phyloP scores from a whole-genome alignment of 441 rosid genomes.

The Pelargonium australe region DNA sequence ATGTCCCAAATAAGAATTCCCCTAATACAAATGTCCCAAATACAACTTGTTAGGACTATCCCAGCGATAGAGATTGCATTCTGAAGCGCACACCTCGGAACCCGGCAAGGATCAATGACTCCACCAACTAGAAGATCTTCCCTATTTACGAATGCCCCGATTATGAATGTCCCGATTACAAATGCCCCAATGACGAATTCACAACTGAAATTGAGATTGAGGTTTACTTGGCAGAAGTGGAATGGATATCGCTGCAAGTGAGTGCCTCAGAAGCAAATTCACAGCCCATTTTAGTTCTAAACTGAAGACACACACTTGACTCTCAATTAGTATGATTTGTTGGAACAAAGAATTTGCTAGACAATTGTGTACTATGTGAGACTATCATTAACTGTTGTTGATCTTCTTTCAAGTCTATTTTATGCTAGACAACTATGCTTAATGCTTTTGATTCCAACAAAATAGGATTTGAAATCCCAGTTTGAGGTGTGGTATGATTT shows the following conservation, averaged over 20 bases:
- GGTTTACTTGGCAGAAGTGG: conserved; percentile 77
- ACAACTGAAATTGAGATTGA: conserved; percentile 45
- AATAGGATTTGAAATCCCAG: no score
- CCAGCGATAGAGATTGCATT: conserved; percentile 79
- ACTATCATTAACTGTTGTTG: not conserved
- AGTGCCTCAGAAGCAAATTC: no score
- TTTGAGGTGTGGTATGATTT: no score
- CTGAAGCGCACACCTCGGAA: conserved; percentile 71
- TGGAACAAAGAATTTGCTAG: not conserved
- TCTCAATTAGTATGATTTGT: not conserved
- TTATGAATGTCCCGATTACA: no score
- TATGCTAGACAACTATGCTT: not conserved
- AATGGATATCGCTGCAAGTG: conserved; percentile 26
- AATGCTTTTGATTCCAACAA: not conserved
- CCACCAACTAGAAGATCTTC: conserved; percentile 61
- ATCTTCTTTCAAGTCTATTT: not conserved
- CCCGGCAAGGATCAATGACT: conserved; percentile 65
- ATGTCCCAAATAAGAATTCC: no score
- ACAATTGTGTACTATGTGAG: not conserved
- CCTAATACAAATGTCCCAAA: no score
- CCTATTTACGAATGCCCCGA: no score
- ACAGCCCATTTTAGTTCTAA: not conserved
- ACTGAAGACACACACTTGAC: not conserved
- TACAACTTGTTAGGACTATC: conserved; percentile 38
- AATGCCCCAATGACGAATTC: no score